Base-by-base conservation (phyloP, 2,329 filamentous ascomycete species). In the Fusarium tuaranense region DNA sequence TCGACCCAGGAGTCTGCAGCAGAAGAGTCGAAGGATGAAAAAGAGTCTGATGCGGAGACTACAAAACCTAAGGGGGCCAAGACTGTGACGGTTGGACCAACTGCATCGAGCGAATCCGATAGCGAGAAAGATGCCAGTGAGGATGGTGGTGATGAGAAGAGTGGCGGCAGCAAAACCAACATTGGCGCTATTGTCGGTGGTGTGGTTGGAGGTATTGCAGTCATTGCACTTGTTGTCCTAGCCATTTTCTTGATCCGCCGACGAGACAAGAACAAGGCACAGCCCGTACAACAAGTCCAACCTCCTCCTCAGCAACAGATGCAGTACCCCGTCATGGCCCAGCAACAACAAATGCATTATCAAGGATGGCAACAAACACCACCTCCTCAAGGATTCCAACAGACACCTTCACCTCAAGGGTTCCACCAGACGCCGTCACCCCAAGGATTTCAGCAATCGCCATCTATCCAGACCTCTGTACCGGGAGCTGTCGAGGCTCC, bases 141-240 rank as follows among this genome's bases (percentile, higher is more conserved):
- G 2, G 58, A 70, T 2, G 44, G 27, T 9, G 46, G 30, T 8
- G 25, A 53, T 10, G 41, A 27, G n/a, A 53, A 48, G 13, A n/a
- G 25, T 10, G 10, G 25, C 4, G 30, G 58, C 8, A 46, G n/a
- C 10, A 51, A 48, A 18, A 60, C 27, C 18, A 41, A 63, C 41
- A 30, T 57, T 25, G 72, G 72, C 12, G 72, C 72, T 7, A 75
- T 75, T 3, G 72, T 41, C 32, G 72, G 69, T 3, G 72, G 72
- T n/a, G 72, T 70, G 8, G 60, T 75, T 32, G 72, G 72, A 53
- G 72, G 72, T 5, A 27, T 75, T 7, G 69, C 62, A 0, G 25
- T 69, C 38, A 63, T 75, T 10, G 69, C 68, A 2, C 25, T 51
- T 22, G 41, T 73, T 2, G 57, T 59, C 16, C 59, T 75, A 12